Evolutionary conservation across 352 stramenopile species (phyloP).

Genomic region (Globisporangium cystogenes): DNA sequence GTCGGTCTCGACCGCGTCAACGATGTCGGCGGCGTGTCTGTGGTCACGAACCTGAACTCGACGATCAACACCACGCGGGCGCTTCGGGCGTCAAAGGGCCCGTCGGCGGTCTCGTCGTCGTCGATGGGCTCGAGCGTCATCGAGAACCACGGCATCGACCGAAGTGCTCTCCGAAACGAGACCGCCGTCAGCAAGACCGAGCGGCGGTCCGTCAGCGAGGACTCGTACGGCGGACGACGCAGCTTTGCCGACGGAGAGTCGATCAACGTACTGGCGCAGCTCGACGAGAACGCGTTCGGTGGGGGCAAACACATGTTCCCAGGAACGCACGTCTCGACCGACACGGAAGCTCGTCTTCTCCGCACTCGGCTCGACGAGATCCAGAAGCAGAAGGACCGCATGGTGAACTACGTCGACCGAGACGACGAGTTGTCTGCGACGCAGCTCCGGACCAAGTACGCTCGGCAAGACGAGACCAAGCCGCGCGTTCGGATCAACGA

Average conservation of each 20-base stretch:
- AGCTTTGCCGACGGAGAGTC: constrained; percentile 1
- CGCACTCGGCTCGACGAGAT: constrained; percentile 70
- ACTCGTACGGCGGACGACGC: constrained; percentile 6
- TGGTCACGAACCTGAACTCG: constrained; percentile 67
- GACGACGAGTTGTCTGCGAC: constrained; percentile 58
- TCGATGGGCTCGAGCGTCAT: neutral
- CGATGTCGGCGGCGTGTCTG: constrained; percentile 55
- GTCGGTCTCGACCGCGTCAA: constrained; percentile 61
- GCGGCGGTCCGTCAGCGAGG: constrained; percentile 14
- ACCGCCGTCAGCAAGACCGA: neutral
- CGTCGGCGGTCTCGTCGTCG: neutral
- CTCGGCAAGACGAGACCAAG: constrained; percentile 29
- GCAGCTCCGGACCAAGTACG: constrained; percentile 48
- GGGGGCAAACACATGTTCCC: constrained; percentile 61
- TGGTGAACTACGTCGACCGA: constrained; percentile 27
- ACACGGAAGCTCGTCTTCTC: constrained; percentile 80
- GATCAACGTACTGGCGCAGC: constrained; percentile 64
- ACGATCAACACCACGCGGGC: constrained; percentile 19
- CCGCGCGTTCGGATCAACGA: constrained; percentile 72
- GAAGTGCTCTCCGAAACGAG: constrained; percentile 1
- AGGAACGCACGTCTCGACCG: constrained; percentile 49
- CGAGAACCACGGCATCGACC: constrained; percentile 1
- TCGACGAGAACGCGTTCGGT: constrained; percentile 79
- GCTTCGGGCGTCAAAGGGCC: constrained; percentile 13
- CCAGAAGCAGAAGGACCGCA: constrained; percentile 69